Evolutionary conservation across 2,329 filamentous ascomycete genomes (phyloP), one percentile per base, ranked within the genome.

Genomic region (Arthrobotrys iridis): DNA sequence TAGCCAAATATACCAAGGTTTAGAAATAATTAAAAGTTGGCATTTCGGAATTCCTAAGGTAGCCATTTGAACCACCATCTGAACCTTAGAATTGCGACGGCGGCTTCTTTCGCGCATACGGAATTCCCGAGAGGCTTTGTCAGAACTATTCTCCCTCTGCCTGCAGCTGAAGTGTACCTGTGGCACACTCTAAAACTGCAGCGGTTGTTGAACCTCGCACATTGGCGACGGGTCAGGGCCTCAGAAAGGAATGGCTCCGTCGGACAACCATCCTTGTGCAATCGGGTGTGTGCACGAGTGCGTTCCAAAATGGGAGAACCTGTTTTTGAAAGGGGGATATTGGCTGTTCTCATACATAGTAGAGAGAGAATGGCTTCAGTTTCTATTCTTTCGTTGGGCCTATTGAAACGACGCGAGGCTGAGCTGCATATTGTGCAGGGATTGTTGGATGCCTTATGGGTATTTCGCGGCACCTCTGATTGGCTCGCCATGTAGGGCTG

Each of bases 351-450:
- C 60, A 40, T 30, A n/a, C n/a, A n/a, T n/a, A n/a, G n/a, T n/a
- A n/a, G n/a, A 28, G 48, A 48, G 58, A 37, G 33, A 18, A 63
- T 15, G 50, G 70, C 55, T 67, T 60, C 59, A 37, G 70, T 74
- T 66, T 74, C 62, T 74, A 63, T 74, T 74, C 41, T 74, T 74
- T 74, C 13, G 48, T 58, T 65, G 33, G 45, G 52, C 7, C 46
- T 37, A 26, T 57, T 46, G 62, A 67, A 74, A 74, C 70, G 70
- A 74, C 43, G 55, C 35, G 68, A 74, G 70, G 70, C 70, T 74
- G 70, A 74, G 70, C 70, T 74, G 70, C 70, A 74, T 66, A 30
- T 67, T 37, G 11, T 63, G 70, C 70, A 74, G 70, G 70, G 70
- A 52, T 65, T 24, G 43, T 67, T 73, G 63, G 70, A 48, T 74